Evolutionary conservation across 2,329 filamentous ascomycete genomes (phyloP), one percentile per base, ranked within the genome.

Genomic region (Aspergillus floridensis): DNA sequence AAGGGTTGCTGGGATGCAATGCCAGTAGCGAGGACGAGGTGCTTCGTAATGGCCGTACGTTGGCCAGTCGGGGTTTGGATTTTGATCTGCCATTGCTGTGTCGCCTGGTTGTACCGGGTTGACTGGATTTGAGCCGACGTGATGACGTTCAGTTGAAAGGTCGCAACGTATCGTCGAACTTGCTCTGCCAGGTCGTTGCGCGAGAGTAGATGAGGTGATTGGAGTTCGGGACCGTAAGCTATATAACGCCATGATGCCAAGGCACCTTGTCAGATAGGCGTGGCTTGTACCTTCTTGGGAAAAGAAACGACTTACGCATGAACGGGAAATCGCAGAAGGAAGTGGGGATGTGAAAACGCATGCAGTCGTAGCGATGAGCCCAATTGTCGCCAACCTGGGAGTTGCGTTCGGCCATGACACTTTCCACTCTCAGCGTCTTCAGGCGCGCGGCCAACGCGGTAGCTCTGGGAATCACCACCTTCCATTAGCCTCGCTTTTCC

Each of bases 311-410:
- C 68, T 67, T 61, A 73, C 69, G 21, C 31, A 75, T 62, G 49
- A 72, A 79, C 0, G 77, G 77, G 55, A 75, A 59, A 22, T 77
- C 70, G 54, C 72, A 75, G 38, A 64, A 66, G 0, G 72, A 68
- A 0, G 74, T 77, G 5, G 73, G 72, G 2, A 78, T 62, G 56
- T 80, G 78, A 44, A 80, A 76, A 2, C 74, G 72, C 38, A 80
- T 72, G 47, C 76, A 77, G 47, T 79, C 76, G 59, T 82, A 82
- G 21, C 80, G 70, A 41, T 75, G 73, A 2, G 71, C 71, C 80
- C 80, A 82, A 46, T 79, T 79, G 55, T 80, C 76, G 4, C 80
- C 80, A 1, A 80, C 71, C 0, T 68, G 66, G 22, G 69, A 64
- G 46, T 78, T 77, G 21, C 72, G 70, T 53, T 82, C 80, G 46